Evolutionary conservation across 352 stramenopile species (phyloP), one percentile per base, ranked within the genome.

Genomic region (Plasmopara viticola): DNA sequence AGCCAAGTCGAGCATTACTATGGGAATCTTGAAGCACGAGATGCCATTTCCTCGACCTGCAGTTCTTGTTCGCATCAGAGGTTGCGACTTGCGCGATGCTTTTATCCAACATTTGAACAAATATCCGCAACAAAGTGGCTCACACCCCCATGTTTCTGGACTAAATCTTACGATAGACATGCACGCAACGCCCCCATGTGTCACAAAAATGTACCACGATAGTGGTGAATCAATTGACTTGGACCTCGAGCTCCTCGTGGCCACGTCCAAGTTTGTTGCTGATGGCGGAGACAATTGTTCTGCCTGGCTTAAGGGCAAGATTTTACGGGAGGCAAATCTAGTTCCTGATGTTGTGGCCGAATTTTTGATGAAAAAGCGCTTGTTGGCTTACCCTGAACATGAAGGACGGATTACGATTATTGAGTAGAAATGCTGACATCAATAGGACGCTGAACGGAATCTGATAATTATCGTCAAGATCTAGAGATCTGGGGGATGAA

Each of bases 11-110:
- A 74, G 45, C 33, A 54, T 96, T 17, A 90, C 78, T 5, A 61
- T 89, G 6, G 77, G 78, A 0, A 84, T 88, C 2, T 53, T 95
- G 13, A 70, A 91, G 42, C 77, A 86, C 48, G 86, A 96, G 49
- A 86, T 95, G 73, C 86, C 86, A n/a, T 96, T 96, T 59, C 80
- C 79, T 4, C 64, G 72, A 9, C 71, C 67, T 6, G 78, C 74
- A 15, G 72, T 87, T 31, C 53, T 88, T 4, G 67, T 96, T 30
- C 67, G 77, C 31, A 89, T 94, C 17, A 56, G 78, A 53, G 80
- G 58, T 20, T 48, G 58, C 7, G 56, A 92, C 51, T 68, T 95
- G 17, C 70, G 73, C 17, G 74, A 90, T 31, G 86, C 78, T 6
- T 66, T 96, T 15, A 54, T 79, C 17, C 75, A 95, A 51, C 84